A percentile compares a stretch with the other conserved stretches of the same genome.
These are phyloP conservation scores for Salinomyces thailandicus DNA, from an alignment of 2,329 filamentous ascomycete genomes.

Conservation along the genomic window DNA sequence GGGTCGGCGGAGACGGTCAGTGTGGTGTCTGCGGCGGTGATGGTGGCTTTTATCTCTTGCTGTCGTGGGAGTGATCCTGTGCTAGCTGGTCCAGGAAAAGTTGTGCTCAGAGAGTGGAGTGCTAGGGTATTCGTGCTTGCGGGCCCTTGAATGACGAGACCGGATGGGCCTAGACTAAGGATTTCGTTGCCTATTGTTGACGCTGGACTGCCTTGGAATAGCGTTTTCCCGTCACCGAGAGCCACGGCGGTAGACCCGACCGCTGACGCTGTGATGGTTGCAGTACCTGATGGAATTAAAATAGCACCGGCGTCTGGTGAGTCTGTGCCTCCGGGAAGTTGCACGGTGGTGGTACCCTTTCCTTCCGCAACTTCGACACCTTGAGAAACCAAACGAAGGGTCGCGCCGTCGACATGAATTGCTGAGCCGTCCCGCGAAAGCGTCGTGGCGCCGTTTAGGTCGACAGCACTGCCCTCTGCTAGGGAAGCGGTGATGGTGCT, in stretches of 20 bases:
- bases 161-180: background rate
- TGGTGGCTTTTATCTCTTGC: too few relatives aligned
- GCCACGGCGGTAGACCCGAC: background rate
- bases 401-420: background rate
- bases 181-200: background rate
- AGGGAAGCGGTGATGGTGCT: background rate
- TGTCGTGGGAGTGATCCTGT: too few relatives aligned
- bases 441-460: background rate
- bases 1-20: background rate
- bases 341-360: background rate
- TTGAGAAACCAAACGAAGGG: background rate
- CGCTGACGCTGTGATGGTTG: background rate
- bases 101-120: too few relatives aligned
- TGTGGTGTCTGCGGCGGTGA: background rate
- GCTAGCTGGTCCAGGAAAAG: too few relatives aligned
- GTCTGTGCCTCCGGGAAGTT: background rate
- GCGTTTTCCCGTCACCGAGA: background rate
- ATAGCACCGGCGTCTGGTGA: background rate
- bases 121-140: background rate
- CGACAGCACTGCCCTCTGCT: background rate
- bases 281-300: background rate
- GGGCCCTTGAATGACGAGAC: background rate
- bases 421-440: background rate
- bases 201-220: background rate
- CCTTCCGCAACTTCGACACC: background rate